phyloP scores from a whole-genome alignment of 2,329 filamentous ascomycete species.

The Emmonsiellopsis sp. region DNA sequence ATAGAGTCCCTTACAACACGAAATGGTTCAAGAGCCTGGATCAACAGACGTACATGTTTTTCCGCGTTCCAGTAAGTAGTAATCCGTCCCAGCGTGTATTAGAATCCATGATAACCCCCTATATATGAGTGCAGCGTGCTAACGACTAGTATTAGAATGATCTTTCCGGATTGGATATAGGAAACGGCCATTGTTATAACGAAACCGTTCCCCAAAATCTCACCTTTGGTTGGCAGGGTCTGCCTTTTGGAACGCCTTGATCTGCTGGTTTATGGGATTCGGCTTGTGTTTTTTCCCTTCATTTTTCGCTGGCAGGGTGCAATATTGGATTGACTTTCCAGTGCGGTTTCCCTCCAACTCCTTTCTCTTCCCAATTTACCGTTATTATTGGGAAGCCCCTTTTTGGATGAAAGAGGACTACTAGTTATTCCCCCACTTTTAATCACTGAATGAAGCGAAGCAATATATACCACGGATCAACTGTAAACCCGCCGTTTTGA shows the following conservation, averaged over 20 bases:
- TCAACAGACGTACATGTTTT: constrained; percentile 68
- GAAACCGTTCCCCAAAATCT: constrained; percentile 56
- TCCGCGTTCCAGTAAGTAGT: constrained; percentile 45
- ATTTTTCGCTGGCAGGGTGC: too few species aligned
- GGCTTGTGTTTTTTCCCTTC: too few species aligned
- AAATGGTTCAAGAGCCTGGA: constrained; percentile 58
- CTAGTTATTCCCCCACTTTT: too few species aligned
- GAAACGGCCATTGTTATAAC: constrained; percentile 60
- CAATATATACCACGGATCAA: too few species aligned
- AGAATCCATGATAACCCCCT: background rate
- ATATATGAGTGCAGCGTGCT: background rate
- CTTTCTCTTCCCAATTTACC: too few species aligned
- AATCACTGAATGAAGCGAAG: too few species aligned
- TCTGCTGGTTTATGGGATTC: background rate
- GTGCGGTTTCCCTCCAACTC: too few species aligned
- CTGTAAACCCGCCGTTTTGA: too few species aligned
- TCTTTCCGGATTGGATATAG: constrained; percentile 55
- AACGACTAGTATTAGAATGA: constrained; percentile 42
- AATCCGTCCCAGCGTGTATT: background rate
- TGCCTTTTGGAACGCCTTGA: background rate
- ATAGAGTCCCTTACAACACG: constrained; percentile 69
- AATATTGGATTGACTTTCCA: too few species aligned
- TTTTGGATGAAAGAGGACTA: too few species aligned
- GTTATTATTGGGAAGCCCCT: too few species aligned
- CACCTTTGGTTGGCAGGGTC: constrained; percentile 57